Base-by-base conservation (phyloP, 2,329 filamentous ascomycete species). In the Zarea fungicola region DNA sequence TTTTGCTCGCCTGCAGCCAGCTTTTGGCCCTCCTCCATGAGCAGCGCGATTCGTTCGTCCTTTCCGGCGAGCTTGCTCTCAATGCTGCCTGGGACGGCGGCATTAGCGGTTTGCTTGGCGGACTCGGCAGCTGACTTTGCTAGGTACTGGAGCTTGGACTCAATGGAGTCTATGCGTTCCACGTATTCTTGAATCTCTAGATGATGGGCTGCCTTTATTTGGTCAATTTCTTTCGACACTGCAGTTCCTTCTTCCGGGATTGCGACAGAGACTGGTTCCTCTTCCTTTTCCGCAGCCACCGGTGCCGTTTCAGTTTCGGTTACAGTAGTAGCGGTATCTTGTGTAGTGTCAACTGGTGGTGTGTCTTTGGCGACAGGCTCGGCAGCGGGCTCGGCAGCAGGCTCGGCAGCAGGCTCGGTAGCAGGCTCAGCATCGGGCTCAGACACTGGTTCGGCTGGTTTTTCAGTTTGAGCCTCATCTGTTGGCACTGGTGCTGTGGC, bases 1-100 rank as follows among this genome's bases (percentile, higher is more conserved):
- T 90, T 89, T 65, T 96, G 80, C 64, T 99, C 93, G 0, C 81
- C 87, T 58, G 85, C 87, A 2, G 89, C 91, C 8, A 97, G 75
- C 56, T 86, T 90, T 58, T 93, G 87, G 1, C 95, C 93, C 70
- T 99, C 93, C 58, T 95, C 85, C 75, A 99, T 87, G 11, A 99
- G 72, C 40, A 91, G 72, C 3, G 91, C 89, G 59, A 97, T 95
- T 63, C 88, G 88, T 58, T 92, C 84, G 58, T 97, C 91, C 62
- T 90, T 95, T 60, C 95, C 90, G 1, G 89, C 87, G 13, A 97
- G 65, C 61, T 87, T 90, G 64, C 85, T 88, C 55, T 95, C 87
- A 2, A 75, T 50, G 49, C 83, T 87, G 6, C 85, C 85, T 0
- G 79, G 62, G 2, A 78, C 71, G 1, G 85, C 81, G 21, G 76